Evolutionary conservation across 768 basidiomycete species (phyloP).

Genomic region (Multifurca ochricompacta): DNA sequence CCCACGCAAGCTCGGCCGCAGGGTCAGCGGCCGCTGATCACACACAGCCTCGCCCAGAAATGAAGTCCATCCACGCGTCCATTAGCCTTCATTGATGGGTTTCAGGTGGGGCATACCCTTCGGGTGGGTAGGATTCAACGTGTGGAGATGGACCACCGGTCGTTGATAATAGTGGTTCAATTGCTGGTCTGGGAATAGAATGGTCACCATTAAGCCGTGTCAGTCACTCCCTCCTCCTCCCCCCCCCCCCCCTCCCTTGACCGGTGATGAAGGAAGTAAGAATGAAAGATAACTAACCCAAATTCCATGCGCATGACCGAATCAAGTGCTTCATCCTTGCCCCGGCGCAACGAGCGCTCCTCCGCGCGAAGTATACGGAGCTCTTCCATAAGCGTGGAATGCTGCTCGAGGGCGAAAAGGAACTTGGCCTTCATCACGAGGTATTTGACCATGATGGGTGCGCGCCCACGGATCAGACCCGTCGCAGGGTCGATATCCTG

Average conservation of each 20-base stretch:
- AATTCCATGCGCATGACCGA: constrained; percentile 17
- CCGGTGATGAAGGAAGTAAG: no score
- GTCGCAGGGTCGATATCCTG: constrained; percentile 47
- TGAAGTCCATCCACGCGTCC: neutral
- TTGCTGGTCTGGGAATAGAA: constrained; percentile 3
- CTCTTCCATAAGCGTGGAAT: constrained; percentile 59
- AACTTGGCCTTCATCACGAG: constrained; percentile 72
- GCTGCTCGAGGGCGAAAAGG: constrained; percentile 57
- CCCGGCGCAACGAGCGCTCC: constrained; percentile 25
- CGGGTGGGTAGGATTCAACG: neutral
- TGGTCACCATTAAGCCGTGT: neutral
- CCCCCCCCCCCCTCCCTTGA: neutral
- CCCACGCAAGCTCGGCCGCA: neutral
- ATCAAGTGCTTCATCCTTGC: constrained; percentile 24
- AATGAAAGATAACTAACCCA: constrained; percentile 9
- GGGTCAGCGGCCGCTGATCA: neutral
- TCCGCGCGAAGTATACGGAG: constrained; percentile 48
- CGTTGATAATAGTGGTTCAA: constrained; percentile 8
- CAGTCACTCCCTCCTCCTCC: no score
- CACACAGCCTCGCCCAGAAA: neutral
- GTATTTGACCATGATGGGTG: constrained; percentile 67
- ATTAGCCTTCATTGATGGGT: neutral
- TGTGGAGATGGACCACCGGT: constrained; percentile 5
- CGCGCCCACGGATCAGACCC: constrained; percentile 58
- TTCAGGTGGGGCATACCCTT: constrained; percentile 11